A percentile compares a stretch with the other conserved stretches of the same genome.
phyloP scores from a whole-genome alignment of 768 basidiomycete species.

The Multifurca ochricompacta region DNA sequence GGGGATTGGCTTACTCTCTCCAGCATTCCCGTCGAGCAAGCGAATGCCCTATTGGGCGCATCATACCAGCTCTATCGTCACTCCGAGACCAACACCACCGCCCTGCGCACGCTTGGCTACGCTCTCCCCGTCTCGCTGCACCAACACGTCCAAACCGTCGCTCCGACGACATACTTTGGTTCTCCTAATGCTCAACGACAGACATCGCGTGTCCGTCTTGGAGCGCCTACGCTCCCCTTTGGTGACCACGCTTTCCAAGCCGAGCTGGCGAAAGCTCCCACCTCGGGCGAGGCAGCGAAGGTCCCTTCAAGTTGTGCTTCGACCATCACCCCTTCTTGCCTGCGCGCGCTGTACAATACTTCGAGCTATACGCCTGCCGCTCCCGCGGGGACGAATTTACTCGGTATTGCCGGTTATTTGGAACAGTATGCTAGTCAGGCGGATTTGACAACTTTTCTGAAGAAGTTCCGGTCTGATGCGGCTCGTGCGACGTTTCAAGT shows the following conservation, averaged over 20 bases:
- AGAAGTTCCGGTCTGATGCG: not conserved
- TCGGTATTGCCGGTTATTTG: slow-evolving; percentile 39
- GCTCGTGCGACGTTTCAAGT: not conserved
- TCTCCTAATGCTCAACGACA: slow-evolving; percentile 44
- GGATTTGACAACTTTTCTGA: slow-evolving; percentile 43
- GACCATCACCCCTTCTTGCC: slow-evolving; percentile 30
- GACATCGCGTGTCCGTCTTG: slow-evolving; percentile 47
- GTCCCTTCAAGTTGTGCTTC: slow-evolving; percentile 40
- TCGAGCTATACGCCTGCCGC: slow-evolving; percentile 27
- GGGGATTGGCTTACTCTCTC: slow-evolving; percentile 51
- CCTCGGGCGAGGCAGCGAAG: no score
- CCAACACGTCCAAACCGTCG: slow-evolving; percentile 47
- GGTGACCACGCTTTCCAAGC: slow-evolving; percentile 22
- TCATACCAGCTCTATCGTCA: slow-evolving; percentile 54
- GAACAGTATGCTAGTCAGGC: slow-evolving; percentile 42
- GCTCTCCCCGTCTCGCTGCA: slow-evolving; percentile 49
- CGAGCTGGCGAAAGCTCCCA: not conserved
- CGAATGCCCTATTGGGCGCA: slow-evolving; percentile 48
- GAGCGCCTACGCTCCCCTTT: slow-evolving; percentile 33
- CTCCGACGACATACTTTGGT: slow-evolving; percentile 57
- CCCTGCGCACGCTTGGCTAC: slow-evolving; percentile 54
- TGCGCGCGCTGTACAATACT: slow-evolving; percentile 32
- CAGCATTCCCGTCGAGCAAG: slow-evolving; percentile 43
- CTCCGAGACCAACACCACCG: slow-evolving; percentile 36
- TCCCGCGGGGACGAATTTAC: slow-evolving; percentile 24